Conservation (phyloP, 2,329 filamentous ascomycete genomes). For the Tolypocladium pustulatum region DNA sequence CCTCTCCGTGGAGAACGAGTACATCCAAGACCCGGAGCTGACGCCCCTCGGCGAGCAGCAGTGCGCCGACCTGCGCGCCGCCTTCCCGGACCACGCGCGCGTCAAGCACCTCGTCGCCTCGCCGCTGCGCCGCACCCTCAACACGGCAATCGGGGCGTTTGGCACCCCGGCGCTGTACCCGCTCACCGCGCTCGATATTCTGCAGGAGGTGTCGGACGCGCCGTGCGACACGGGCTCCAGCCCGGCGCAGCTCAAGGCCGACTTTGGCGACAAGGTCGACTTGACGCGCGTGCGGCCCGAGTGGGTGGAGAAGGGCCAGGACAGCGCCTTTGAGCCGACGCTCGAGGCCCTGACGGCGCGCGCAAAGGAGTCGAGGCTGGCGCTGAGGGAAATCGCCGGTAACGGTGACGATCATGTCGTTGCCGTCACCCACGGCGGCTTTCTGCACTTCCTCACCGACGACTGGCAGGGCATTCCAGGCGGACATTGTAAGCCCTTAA, state of each 20-base stretch:
- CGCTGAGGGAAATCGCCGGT: slow-evolving; percentile 37
- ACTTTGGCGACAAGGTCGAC: slow-evolving; percentile 57
- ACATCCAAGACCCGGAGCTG: slow-evolving; percentile 65
- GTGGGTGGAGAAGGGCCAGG: slow-evolving; percentile 59
- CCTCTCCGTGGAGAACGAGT: slow-evolving; percentile 56
- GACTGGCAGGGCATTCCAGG: slow-evolving; percentile 58
- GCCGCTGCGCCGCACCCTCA: slow-evolving; percentile 69
- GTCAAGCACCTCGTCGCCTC: slow-evolving; percentile 67
- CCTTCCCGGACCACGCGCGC: slow-evolving; percentile 54
- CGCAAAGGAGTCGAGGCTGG: slow-evolving; percentile 48
- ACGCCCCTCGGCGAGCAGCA: slow-evolving; percentile 68
- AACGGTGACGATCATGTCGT: slow-evolving; percentile 52
- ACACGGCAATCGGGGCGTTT: slow-evolving; percentile 66
- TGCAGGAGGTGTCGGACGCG: slow-evolving; percentile 67
- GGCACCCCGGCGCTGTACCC: slow-evolving; percentile 32
- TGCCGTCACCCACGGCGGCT: slow-evolving; percentile 73
- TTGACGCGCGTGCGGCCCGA: slow-evolving; percentile 46
- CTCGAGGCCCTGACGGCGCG: slow-evolving; percentile 46
- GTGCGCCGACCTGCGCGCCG: slow-evolving; percentile 50
- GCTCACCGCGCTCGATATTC: slow-evolving; percentile 59
- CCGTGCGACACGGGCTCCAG: slow-evolving; percentile 68
- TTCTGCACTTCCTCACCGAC: slow-evolving; percentile 75
- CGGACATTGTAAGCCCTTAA: slow-evolving; percentile 21
- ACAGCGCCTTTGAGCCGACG: slow-evolving; percentile 34
- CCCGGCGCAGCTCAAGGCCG: slow-evolving; percentile 39